Base-by-base conservation (phyloP, 805 yeast species). In the Metschnikowia lachancei region DNA sequence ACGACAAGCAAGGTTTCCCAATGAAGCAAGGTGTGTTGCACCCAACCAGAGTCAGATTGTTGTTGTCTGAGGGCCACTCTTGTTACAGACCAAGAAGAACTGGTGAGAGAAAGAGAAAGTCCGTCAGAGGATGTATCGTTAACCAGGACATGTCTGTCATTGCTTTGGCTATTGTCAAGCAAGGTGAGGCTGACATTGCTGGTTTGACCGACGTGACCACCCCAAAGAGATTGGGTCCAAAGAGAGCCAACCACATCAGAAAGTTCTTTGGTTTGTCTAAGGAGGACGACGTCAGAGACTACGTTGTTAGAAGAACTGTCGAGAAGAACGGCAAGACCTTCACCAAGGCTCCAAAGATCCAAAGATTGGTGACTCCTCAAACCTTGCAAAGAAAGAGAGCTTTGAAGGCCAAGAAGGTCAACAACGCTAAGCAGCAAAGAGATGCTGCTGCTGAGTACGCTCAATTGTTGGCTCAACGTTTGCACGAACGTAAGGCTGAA, bases 1-100 rank as follows among this genome's bases (percentile, higher is more conserved):
- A 94, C 87, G 99, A 94, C 82, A 94, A 94, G 82, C 99, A 94
- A 83, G 99, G 99, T 82, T 94, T 94, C 97, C 98, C 99, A 80
- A 94, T 95, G 99, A 94, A 91, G 80, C 99, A 95, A 81, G 99
- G 99, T 86, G 99, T 94, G 61, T 81, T 94, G 84, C 94, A 89
- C 82, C 98, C 99, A 79, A 90, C 95, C 85, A 95, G 99, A 85
- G 98, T 94, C 67, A 90, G 87, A 76, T 84, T 94, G 68, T 83
- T 94, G 73, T 82, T 94, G 72, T 76, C 96, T 64, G 84, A 89
- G 79, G 96, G 92, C 70, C 85, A 80, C 81, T 88, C 97, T 66
- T 92, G 98, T 83, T 94, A 94, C 95, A 92, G 99, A 84, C 95
- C 96, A 77, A 94, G 99, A 84, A 89, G 98, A 81, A 71, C 76